These are phyloP conservation scores for Phytophthora capsici DNA, from an alignment of 352 stramenopile genomes.

Conservation along the genomic window DNA sequence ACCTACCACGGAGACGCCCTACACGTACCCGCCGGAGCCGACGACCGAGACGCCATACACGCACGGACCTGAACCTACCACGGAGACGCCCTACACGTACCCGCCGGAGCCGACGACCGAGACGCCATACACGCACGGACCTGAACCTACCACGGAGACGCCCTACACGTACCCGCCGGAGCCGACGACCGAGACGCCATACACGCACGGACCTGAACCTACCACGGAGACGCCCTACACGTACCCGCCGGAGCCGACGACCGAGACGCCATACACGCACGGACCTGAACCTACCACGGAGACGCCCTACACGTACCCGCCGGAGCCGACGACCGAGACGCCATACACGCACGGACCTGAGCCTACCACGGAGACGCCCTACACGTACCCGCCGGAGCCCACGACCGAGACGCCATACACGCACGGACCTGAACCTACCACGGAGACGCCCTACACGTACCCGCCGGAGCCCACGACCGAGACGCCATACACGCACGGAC, in stretches of 20 bases:
- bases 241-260: neutral
- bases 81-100: neutral
- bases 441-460: neutral
- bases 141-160: neutral
- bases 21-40: neutral
- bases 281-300: neutral
- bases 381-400: neutral
- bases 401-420: neutral
- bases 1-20: neutral
- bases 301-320: neutral
- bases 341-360: neutral
- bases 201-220: neutral
- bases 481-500: neutral
- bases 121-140: neutral
- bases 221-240: neutral
- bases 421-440: neutral
- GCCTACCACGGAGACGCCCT: neutral
- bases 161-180: neutral
- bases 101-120: neutral
- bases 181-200: neutral
- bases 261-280: neutral
- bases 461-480: neutral
- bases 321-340: neutral
- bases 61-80: neutral
- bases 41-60: neutral